Conservation (phyloP, 768 basidiomycete species). For the Suillus hirtellus region DNA sequence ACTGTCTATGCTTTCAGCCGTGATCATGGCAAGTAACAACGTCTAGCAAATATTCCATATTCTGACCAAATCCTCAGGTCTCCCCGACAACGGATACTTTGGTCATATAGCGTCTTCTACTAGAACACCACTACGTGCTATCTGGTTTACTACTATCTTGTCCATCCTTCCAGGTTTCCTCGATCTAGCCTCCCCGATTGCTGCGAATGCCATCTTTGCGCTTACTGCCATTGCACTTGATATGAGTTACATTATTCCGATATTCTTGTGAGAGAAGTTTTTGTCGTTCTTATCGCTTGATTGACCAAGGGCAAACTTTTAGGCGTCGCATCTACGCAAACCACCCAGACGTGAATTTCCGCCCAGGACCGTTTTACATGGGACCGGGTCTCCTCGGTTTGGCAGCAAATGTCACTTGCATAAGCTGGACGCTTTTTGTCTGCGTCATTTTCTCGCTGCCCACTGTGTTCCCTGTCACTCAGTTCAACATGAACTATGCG, state of each 20-base stretch:
- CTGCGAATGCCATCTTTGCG: conserved; percentile 81
- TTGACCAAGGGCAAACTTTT: neutral
- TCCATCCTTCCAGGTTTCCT: conserved; percentile 72
- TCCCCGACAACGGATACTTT: conserved; percentile 80
- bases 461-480: conserved; percentile 66
- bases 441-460: conserved; percentile 75
- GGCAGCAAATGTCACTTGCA: conserved; percentile 63
- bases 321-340: conserved; percentile 62
- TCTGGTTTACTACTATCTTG: conserved; percentile 70
- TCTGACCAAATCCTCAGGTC: conserved; percentile 38
- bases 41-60: neutral
- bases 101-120: conserved; percentile 63
- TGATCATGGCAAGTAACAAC: conserved; percentile 55
- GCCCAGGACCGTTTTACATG: conserved; percentile 87
- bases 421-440: conserved; percentile 68
- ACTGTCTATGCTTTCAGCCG: conserved; percentile 85
- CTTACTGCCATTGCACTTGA: conserved; percentile 80
- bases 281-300: neutral
- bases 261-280: conserved; percentile 48
- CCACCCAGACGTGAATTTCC: conserved; percentile 83
- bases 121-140: conserved; percentile 74
- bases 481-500: conserved; percentile 79
- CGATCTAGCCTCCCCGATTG: conserved; percentile 73
- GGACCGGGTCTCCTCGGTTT: conserved; percentile 65
- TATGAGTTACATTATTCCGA: conserved; percentile 80